phyloP scores from a whole-genome alignment of 306 rosid species.

The Alnus rubra region DNA sequence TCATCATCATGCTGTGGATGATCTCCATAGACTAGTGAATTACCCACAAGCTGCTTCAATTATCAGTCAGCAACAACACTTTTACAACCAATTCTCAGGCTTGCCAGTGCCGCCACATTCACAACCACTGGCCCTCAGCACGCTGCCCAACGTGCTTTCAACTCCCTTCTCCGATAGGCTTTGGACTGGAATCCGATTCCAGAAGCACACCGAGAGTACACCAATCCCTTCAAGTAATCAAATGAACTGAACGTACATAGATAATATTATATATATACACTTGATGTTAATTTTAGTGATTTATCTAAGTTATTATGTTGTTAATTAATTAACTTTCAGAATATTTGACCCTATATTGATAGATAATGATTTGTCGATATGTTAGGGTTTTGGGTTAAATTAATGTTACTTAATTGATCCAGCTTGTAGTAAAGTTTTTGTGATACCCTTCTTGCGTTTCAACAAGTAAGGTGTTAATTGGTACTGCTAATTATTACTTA shows the following conservation, averaged over 20 bases:
- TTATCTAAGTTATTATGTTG: conserved; percentile 1
- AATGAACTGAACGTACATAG: conserved; percentile 30
- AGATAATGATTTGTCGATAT: conserved; percentile 19
- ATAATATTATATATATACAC: conserved; percentile 18
- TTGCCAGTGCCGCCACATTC: conserved; percentile 41
- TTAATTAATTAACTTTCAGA: conserved; percentile 12
- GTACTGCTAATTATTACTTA: neutral
- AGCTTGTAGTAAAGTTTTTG: neutral
- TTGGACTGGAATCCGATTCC: conserved; percentile 90
- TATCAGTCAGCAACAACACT: conserved; percentile 30
- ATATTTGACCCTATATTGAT: conserved; percentile 27
- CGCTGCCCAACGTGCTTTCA: conserved; percentile 52
- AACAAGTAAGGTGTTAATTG: too few species aligned
- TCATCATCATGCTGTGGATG: conserved; percentile 44
- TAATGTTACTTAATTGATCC: neutral
- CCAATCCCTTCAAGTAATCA: conserved; percentile 78
- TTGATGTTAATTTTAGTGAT: conserved; percentile 26
- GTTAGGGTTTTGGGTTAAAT: conserved; percentile 17
- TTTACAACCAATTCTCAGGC: conserved; percentile 39
- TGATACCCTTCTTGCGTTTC: neutral
- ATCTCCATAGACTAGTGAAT: conserved; percentile 66
- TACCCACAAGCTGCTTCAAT: conserved; percentile 45
- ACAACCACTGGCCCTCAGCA: conserved; percentile 33
- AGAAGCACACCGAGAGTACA: conserved; percentile 58
- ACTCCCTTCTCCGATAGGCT: conserved; percentile 70